These are phyloP conservation scores for Periconia sp. DNA, from an alignment of 2,329 filamentous ascomycete genomes.

Conservation along the genomic window DNA sequence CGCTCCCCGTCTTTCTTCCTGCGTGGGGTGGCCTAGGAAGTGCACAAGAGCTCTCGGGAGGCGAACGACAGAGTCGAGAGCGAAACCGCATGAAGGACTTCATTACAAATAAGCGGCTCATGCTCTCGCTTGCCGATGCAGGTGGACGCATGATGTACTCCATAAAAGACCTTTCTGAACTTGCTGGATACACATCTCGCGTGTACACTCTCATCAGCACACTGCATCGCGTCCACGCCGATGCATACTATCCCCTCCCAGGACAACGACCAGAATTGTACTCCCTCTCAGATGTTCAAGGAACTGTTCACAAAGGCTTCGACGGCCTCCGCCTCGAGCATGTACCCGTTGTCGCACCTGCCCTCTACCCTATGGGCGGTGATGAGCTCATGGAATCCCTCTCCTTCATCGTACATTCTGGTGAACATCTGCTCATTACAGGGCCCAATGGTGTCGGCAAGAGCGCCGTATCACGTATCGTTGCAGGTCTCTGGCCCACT, in stretches of 20 bases:
- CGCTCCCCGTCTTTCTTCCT: constrained; percentile 90
- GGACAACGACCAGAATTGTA: constrained; percentile 78
- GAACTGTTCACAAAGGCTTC: constrained; percentile 92
- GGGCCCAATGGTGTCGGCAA: constrained; percentile 96
- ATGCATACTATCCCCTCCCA: constrained; percentile 77
- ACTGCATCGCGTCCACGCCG: constrained; percentile 88
- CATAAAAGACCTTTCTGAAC: constrained; percentile 95
- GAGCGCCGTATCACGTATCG: constrained; percentile 82
- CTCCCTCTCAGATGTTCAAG: constrained; percentile 89
- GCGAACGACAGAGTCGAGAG: constrained; percentile 67
- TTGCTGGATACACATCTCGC: constrained; percentile 93
- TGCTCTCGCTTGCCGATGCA: constrained; percentile 95
- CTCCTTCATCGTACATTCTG: constrained; percentile 85
- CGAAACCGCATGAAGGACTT: constrained; percentile 95
- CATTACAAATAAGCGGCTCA: constrained; percentile 97
- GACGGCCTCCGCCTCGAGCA: constrained; percentile 93
- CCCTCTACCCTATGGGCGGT: constrained; percentile 85
- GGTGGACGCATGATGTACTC: constrained; percentile 99
- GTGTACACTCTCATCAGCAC: constrained; percentile 97
- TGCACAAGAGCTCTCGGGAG: constrained; percentile 66
- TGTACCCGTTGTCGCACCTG: constrained; percentile 89
- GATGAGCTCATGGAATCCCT: constrained; percentile 90
- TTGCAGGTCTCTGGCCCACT: constrained; percentile 93
- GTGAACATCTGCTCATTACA: constrained; percentile 93
- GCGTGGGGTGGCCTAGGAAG: constrained; percentile 89